Evolutionary conservation across 495 filamentous ascomycete species (phyloP).

Genomic region (Aspergillus conjunctus): DNA sequence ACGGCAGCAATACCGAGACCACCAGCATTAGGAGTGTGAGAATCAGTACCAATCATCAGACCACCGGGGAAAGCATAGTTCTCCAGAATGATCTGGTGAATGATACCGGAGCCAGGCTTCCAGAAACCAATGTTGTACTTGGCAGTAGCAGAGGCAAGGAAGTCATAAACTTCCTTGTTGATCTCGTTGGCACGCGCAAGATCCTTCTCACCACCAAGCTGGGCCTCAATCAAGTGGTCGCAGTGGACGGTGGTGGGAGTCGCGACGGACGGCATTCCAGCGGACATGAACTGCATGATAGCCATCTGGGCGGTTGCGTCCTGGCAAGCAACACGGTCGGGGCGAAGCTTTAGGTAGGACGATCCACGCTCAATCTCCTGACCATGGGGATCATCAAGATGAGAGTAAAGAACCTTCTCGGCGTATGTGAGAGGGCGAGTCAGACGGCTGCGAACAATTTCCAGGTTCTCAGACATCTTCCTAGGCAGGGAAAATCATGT

Average conservation of each 20-base stretch:
- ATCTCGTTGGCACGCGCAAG: conserved; percentile 85
- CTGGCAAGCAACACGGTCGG: conserved; percentile 98
- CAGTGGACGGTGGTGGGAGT: conserved; percentile 98
- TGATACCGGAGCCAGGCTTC: conserved; percentile 98
- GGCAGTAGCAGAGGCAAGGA: conserved; percentile 89
- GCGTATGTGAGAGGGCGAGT: conserved; percentile 92
- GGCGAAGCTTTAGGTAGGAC: conserved; percentile 93
- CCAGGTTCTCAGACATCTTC: conserved; percentile 98
- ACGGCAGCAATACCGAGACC: conserved; percentile 96
- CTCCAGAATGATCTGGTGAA: conserved; percentile 97
- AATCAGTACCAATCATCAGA: conserved; percentile 98
- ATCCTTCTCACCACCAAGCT: conserved; percentile 93
- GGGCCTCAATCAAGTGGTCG: conserved; percentile 98
- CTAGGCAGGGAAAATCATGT: conserved; percentile 53
- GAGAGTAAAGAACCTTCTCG: conserved; percentile 99
- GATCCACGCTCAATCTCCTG: conserved; percentile 95
- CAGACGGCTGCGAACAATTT: conserved; percentile 81
- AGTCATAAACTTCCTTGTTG: conserved; percentile 99
- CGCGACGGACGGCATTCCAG: conserved; percentile 90
- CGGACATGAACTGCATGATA: conserved; percentile 99
- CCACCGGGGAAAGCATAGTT: conserved; percentile 99
- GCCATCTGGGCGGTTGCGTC: conserved; percentile 99
- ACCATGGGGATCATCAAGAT: conserved; percentile 94
- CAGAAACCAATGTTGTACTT: conserved; percentile 99
- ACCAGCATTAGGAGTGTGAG: conserved; percentile 97